These are phyloP conservation scores for Cyberlindnera xylosilytica DNA, from an alignment of 805 yeast genomes.

Conservation along the genomic window DNA sequence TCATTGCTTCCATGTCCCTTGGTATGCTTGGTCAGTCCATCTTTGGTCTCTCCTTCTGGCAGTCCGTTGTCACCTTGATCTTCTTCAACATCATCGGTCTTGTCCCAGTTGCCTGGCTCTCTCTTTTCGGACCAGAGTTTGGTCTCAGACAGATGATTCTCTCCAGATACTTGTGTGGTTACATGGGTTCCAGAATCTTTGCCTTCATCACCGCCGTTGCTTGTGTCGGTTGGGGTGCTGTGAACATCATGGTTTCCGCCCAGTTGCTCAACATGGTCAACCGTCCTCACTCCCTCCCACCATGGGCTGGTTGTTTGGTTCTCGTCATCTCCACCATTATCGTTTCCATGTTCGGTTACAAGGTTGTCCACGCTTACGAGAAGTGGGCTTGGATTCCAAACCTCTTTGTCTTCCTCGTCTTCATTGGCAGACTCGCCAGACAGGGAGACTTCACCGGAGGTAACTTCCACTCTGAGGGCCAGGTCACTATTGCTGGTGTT, in stretches of 20 bases:
- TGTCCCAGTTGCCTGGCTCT: constrained; percentile 76
- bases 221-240: constrained; percentile 95
- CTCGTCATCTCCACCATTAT: constrained; percentile 63
- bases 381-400: constrained; percentile 89
- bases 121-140: constrained; percentile 76
- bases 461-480: constrained; percentile 45
- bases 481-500: constrained; percentile 69
- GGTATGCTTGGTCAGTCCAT: constrained; percentile 70
- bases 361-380: constrained; percentile 76
- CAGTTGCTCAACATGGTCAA: constrained; percentile 78
- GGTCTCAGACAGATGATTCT: constrained; percentile 89
- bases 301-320: constrained; percentile 88
- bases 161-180: constrained; percentile 76
- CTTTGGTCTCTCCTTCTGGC: constrained; percentile 72
- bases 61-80: constrained; percentile 59
- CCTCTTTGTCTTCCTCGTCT: constrained; percentile 64
- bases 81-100: constrained; percentile 75
- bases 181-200: constrained; percentile 69
- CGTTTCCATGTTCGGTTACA: constrained; percentile 82
- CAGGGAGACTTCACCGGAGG: constrained; percentile 63
- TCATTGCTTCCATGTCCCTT: constrained; percentile 74
- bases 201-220: constrained; percentile 77
- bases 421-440: constrained; percentile 72
- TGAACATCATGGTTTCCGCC: constrained; percentile 86
- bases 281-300: constrained; percentile 57